These are phyloP conservation scores for Penicillium occitanis DNA, from an alignment of 2,329 filamentous ascomycete genomes.

Conservation along the genomic window DNA sequence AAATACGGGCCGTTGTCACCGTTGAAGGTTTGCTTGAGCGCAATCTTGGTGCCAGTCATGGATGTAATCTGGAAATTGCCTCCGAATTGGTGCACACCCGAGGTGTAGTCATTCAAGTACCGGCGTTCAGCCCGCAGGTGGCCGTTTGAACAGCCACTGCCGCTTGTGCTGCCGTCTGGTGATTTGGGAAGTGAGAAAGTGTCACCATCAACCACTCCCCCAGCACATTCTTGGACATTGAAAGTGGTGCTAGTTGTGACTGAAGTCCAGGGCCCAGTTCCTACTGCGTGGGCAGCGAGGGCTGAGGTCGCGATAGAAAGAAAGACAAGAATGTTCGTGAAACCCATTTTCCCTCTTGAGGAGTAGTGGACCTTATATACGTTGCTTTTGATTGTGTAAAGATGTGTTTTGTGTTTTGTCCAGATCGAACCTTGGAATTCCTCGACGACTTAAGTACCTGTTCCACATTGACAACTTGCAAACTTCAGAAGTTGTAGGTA, in stretches of 20 bases:
- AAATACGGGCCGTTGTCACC: constrained; percentile 15
- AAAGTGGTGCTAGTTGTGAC: constrained; percentile 6
- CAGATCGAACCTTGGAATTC: neutral
- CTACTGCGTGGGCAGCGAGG: constrained; percentile 12
- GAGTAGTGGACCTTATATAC: neutral
- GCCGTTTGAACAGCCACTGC: constrained; percentile 18
- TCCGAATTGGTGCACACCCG: constrained; percentile 16
- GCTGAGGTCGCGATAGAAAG: constrained; percentile 16
- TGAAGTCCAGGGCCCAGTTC: constrained; percentile 16
- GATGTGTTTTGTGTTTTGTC: no score
- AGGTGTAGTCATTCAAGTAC: constrained; percentile 18
- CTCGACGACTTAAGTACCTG: neutral
- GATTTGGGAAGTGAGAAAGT: constrained; percentile 14
- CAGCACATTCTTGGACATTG: constrained; percentile 13
- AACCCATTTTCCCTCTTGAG: constrained; percentile 13
- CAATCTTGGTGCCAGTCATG: constrained; percentile 3
- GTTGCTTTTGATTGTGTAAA: neutral
- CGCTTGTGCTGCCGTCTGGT: constrained; percentile 17
- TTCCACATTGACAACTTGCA: neutral
- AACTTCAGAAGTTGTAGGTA: neutral
- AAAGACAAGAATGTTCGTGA: constrained; percentile 10
- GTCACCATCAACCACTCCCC: constrained; percentile 7
- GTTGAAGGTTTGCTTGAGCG: constrained; percentile 19
- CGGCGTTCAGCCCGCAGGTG: constrained; percentile 17
- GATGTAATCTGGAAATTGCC: constrained; percentile 16